phyloP scores from a whole-genome alignment of 2,329 filamentous ascomycete genomes.

The Emmonsiellopsis sp. region DNA sequence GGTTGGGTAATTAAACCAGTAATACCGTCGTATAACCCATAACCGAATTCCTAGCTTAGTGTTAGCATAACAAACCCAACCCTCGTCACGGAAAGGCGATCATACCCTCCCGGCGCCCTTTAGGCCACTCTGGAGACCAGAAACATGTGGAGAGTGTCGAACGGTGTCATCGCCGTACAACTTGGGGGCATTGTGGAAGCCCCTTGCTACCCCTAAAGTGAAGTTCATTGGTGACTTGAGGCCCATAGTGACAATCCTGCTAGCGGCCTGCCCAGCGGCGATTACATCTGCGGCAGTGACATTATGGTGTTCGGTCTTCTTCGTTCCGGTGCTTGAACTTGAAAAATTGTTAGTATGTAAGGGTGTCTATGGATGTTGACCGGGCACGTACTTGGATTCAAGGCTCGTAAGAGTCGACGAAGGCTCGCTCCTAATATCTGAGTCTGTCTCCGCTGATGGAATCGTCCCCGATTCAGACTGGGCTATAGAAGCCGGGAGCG shows the following conservation, averaged over 20 bases:
- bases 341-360: neutral
- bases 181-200: conserved; percentile 79
- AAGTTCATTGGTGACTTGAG: conserved; percentile 79
- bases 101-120: conserved; percentile 62
- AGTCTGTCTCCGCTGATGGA: neutral
- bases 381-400: neutral
- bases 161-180: conserved; percentile 80
- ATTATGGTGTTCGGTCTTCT: conserved; percentile 12
- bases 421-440: neutral
- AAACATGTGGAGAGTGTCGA: conserved; percentile 68
- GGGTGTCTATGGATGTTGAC: too few species aligned
- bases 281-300: conserved; percentile 50
- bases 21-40: conserved; percentile 72
- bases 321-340: neutral
- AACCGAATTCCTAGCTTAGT: conserved; percentile 52
- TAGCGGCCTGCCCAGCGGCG: conserved; percentile 58
- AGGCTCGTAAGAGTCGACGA: neutral
- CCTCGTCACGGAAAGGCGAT: neutral
- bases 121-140: conserved; percentile 65
- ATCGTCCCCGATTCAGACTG: conserved; percentile 4
- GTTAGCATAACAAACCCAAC: conserved; percentile 2
- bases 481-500: neutral
- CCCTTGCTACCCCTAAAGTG: conserved; percentile 69
- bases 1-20: conserved; percentile 75
- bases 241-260: conserved; percentile 64